A percentile compares a stretch with the other conserved stretches of the same genome.
phyloP scores from a whole-genome alignment of 805 yeast species.

The Metschnikowia orientalis region DNA sequence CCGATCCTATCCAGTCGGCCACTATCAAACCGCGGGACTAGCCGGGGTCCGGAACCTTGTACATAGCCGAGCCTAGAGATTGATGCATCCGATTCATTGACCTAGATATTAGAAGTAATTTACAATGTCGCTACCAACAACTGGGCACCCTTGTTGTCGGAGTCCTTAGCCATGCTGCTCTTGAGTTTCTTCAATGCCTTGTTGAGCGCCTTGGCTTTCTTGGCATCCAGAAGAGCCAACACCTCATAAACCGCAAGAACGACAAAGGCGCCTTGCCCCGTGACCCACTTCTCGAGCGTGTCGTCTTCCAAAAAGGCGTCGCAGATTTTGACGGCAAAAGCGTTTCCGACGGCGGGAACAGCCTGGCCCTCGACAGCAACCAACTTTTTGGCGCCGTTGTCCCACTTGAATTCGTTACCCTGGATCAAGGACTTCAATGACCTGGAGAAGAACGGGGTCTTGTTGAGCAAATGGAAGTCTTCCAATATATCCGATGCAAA shows the following conservation, averaged over 20 bases:
- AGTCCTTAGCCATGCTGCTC: constrained; percentile 41
- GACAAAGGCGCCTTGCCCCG: constrained; percentile 68
- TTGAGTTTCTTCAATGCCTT: constrained; percentile 50
- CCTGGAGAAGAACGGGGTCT: constrained; percentile 67
- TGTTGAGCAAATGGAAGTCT: constrained; percentile 63
- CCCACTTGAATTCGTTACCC: constrained; percentile 78
- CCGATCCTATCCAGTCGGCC: constrained; percentile 37
- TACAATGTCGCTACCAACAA: constrained; percentile 26
- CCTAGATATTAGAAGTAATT: too few relatives aligned
- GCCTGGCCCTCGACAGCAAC: constrained; percentile 28
- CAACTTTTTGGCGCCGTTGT: constrained; percentile 44
- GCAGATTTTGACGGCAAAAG: constrained; percentile 52
- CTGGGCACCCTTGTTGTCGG: constrained; percentile 61
- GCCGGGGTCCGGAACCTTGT: too few relatives aligned
- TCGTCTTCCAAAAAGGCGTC: constrained; percentile 49
- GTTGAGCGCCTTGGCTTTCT: constrained; percentile 44
- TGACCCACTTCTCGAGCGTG: constrained; percentile 57
- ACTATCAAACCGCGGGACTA: constrained; percentile 33
- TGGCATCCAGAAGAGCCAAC: constrained; percentile 37
- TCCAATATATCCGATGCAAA: constrained; percentile 63
- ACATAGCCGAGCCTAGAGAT: constrained; percentile 5
- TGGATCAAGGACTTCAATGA: constrained; percentile 72
- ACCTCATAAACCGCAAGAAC: constrained; percentile 76
- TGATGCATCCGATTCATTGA: too few relatives aligned
- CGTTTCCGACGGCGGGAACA: constrained; percentile 49